Evolutionary conservation across 2,329 filamentous ascomycete species (phyloP).

Genomic region (Dactylonectria estremocensis): DNA sequence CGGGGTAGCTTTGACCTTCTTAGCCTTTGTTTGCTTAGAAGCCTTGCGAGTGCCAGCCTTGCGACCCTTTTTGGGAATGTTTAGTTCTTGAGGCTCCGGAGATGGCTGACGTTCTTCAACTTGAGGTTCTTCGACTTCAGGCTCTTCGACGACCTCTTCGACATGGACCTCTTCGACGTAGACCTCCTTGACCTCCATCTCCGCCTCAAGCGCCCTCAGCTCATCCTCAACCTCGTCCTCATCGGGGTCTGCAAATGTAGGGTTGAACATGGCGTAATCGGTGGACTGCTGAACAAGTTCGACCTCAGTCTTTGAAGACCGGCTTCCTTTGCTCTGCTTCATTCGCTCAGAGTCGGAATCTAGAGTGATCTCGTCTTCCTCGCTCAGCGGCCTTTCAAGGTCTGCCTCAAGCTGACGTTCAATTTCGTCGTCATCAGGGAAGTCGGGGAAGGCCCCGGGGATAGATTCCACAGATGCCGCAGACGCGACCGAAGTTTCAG

Average conservation of each 20-base stretch:
- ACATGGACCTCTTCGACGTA: neutral
- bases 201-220: slow-evolving; percentile 63
- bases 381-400: slow-evolving; percentile 69
- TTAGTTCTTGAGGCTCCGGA: slow-evolving; percentile 53
- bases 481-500: slow-evolving; percentile 67
- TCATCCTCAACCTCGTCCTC: slow-evolving; percentile 68
- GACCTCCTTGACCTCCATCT: slow-evolving; percentile 60
- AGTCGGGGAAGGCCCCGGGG: slow-evolving; percentile 63
- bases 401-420: slow-evolving; percentile 77
- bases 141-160: slow-evolving; percentile 12
- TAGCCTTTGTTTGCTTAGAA: slow-evolving; percentile 66
- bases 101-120: too few relatives aligned
- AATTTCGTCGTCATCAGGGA: slow-evolving; percentile 75
- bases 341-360: slow-evolving; percentile 63
- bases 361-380: slow-evolving; percentile 65
- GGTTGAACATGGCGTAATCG: slow-evolving; percentile 69
- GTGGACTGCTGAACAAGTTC: slow-evolving; percentile 50
- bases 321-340: slow-evolving; percentile 51
- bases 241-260: slow-evolving; percentile 59
- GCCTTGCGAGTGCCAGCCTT: slow-evolving; percentile 67
- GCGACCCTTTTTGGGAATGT: slow-evolving; percentile 68
- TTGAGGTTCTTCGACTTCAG: slow-evolving; percentile 28
- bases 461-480: slow-evolving; percentile 60
- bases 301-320: slow-evolving; percentile 47
- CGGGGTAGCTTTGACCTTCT: slow-evolving; percentile 58